phyloP scores from a whole-genome alignment of 202 grass and related monocot species.

The Bolboschoenoplectus hybrid region DNA sequence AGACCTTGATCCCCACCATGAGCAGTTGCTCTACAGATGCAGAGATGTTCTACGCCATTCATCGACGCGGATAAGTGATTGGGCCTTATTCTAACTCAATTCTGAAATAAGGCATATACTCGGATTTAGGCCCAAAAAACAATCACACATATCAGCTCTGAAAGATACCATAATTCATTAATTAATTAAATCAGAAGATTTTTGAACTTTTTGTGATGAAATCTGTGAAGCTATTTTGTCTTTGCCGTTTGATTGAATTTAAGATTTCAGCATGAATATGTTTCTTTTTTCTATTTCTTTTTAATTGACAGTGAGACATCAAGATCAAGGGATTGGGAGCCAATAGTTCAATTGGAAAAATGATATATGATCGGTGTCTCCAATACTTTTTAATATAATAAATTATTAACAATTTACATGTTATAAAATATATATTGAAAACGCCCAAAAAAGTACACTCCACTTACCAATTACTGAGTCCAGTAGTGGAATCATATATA shows the following conservation, averaged over 20 bases:
- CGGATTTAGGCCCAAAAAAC: not conserved
- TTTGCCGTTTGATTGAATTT: not conserved
- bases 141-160: not conserved
- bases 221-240: not conserved
- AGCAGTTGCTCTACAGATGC: too few species aligned
- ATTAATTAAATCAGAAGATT: too few species aligned
- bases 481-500: not conserved
- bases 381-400: not conserved
- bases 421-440: conserved; percentile 2
- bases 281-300: not conserved
- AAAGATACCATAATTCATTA: not conserved
- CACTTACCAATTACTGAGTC: conserved; percentile 14
- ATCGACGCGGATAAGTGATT: not conserved
- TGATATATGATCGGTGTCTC: not conserved
- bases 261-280: not conserved
- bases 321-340: not conserved
- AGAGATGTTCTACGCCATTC: too few species aligned
- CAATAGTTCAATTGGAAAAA: conserved; percentile 5
- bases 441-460: not conserved
- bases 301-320: not conserved
- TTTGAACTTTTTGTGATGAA: not conserved
- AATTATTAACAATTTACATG: not conserved
- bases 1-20: too few species aligned
- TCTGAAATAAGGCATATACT: not conserved
- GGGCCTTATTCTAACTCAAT: not conserved